phyloP scores from a whole-genome alignment of 495 filamentous ascomycete genomes.

The Halenospora varia region DNA sequence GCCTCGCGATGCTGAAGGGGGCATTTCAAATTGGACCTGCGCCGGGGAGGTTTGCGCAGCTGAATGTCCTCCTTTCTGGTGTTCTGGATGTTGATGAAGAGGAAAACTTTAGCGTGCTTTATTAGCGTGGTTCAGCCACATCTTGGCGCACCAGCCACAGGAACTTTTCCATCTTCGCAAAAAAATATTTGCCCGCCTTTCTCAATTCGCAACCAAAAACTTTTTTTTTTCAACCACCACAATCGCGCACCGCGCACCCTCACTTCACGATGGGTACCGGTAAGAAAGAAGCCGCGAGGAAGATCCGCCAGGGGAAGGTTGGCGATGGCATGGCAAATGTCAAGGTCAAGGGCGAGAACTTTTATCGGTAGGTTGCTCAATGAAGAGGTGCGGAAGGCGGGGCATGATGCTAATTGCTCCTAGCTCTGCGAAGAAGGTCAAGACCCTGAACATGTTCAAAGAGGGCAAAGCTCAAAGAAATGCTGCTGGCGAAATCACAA shows the following conservation, averaged over 20 bases:
- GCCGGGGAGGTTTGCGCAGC: not conserved
- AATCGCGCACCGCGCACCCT: constrained; percentile 10
- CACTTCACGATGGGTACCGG: constrained; percentile 74
- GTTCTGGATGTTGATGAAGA: not conserved
- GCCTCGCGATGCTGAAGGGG: constrained; percentile 23
- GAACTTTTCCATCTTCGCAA: not conserved
- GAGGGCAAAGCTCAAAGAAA: constrained; percentile 75
- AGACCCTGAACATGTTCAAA: constrained; percentile 82
- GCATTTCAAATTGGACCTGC: constrained; percentile 19
- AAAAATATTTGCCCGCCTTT: constrained; percentile 13
- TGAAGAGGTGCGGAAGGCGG: not conserved
- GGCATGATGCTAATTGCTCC: constrained; percentile 19
- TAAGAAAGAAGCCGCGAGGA: constrained; percentile 87
- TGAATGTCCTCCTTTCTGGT: not conserved
- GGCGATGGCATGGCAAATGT: constrained; percentile 87
- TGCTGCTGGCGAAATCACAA: constrained; percentile 65
- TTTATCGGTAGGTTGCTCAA: constrained; percentile 59
- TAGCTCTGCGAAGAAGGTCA: constrained; percentile 79
- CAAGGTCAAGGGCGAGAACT: constrained; percentile 91
- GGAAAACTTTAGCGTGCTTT: constrained; percentile 11
- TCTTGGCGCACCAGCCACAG: not conserved
- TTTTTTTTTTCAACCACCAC: constrained; percentile 1
- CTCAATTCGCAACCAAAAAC: not conserved
- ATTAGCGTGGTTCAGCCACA: constrained; percentile 1
- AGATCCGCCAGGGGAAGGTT: constrained; percentile 72